Percentiles rank a stretch among this genome's conserved stretches.
These are phyloP conservation scores for Picea engelmannii DNA, from an alignment of 83 land plant species.

Conservation along the genomic window DNA sequence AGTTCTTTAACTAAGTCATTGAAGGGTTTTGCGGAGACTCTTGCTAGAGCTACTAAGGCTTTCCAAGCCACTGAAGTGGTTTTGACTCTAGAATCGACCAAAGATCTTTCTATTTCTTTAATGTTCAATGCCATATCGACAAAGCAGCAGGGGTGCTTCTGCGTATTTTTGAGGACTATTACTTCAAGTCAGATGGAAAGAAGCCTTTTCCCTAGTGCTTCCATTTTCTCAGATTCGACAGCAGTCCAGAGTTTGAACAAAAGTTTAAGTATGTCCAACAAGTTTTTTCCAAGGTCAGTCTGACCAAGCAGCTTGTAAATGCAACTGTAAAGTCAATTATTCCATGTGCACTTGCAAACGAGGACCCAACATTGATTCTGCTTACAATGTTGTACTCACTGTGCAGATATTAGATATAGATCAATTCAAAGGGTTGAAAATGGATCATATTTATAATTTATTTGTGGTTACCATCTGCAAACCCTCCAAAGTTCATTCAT, in stretches of 20 bases:
- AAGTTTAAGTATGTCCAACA: constrained; percentile 62
- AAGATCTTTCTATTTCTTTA: constrained; percentile 31
- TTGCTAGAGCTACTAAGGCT: constrained; percentile 79
- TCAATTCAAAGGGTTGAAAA: too few relatives aligned
- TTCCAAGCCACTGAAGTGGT: constrained; percentile 72
- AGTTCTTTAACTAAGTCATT: constrained; percentile 30
- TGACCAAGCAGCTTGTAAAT: constrained; percentile 36
- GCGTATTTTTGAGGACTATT: constrained; percentile 75
- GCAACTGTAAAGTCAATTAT: too few relatives aligned
- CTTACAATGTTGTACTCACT: too few relatives aligned
- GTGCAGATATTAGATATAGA: too few relatives aligned
- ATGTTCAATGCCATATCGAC: constrained; percentile 57
- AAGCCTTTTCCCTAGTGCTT: constrained; percentile 52
- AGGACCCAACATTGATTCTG: too few relatives aligned
- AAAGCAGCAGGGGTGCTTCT: constrained; percentile 59
- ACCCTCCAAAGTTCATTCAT: too few relatives aligned
- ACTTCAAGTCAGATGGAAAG: constrained; percentile 86
- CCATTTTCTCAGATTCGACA: constrained; percentile 81
- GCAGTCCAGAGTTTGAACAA: constrained; percentile 56
- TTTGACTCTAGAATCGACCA: constrained; percentile 51
- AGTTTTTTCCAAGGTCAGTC: constrained; percentile 70
- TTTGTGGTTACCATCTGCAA: too few relatives aligned
- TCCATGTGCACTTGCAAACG: too few relatives aligned
- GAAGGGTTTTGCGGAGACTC: constrained; percentile 69
- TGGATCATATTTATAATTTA: too few relatives aligned